Percentiles rank a stretch among this genome's conserved stretches.
phyloP scores from a whole-genome alignment of 176 grass and related monocot species.

The Themeda triandra region DNA sequence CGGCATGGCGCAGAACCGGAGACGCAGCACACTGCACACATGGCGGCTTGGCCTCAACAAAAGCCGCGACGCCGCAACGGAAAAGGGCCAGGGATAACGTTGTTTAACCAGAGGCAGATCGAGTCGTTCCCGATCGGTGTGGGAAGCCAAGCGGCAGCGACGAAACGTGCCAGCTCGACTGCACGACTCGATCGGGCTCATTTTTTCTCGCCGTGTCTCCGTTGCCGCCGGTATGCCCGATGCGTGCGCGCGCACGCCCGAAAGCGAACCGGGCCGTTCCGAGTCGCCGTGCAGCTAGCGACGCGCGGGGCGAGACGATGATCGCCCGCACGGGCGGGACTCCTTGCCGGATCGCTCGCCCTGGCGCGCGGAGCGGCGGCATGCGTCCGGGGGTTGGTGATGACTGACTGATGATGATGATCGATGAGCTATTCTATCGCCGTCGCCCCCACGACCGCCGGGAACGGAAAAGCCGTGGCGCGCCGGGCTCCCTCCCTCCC shows the following conservation, averaged over 20 bases:
- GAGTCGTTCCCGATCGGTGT: not conserved
- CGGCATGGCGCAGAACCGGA: not conserved
- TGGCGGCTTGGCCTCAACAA: not conserved
- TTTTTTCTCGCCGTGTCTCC: not conserved
- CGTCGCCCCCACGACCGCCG: not conserved
- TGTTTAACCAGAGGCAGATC: not conserved
- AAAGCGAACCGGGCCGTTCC: not conserved
- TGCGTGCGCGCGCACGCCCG: not conserved
- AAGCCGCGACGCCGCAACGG: not conserved
- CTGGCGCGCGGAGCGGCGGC: too few species aligned
- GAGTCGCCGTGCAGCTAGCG: not conserved
- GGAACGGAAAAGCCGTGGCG: conserved; percentile 5
- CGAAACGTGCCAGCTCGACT: not conserved
- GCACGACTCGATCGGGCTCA: not conserved
- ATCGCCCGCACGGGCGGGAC: not conserved
- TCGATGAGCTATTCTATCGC: too few species aligned
- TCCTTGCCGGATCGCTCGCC: not conserved
- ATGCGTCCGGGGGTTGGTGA: not conserved
- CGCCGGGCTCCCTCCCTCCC: not conserved
- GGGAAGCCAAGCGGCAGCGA: not conserved
- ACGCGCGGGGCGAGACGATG: not conserved
- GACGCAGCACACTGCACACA: not conserved
- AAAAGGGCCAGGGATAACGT: not conserved
- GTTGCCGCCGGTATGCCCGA: not conserved
- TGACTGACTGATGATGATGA: too few species aligned